These are phyloP conservation scores for Saccharomycopsis hybrid DNA, from an alignment of 1,139 yeast species.

Conservation along the genomic window DNA sequence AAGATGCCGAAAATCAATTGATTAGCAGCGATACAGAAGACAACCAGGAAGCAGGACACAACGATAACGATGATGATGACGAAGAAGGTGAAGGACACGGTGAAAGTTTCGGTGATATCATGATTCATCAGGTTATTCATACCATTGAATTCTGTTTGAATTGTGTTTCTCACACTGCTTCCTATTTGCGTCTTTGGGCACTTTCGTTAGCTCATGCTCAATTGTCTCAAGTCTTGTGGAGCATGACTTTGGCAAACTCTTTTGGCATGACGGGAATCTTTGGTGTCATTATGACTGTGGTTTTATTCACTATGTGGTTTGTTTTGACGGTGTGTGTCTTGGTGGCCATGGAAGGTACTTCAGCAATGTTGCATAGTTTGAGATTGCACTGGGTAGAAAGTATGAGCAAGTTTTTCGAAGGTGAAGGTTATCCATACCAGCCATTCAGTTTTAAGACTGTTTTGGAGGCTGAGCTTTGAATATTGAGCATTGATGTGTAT, in stretches of 20 bases:
- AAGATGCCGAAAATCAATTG: constrained; percentile 23
- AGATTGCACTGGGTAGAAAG: constrained; percentile 87
- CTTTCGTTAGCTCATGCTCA: constrained; percentile 75
- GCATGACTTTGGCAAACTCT: constrained; percentile 63
- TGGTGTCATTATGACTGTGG: constrained; percentile 48
- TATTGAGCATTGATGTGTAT: not conserved
- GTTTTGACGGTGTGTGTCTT: constrained; percentile 63
- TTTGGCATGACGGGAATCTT: constrained; percentile 43
- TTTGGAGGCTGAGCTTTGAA: constrained; percentile 6
- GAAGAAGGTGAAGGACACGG: constrained; percentile 46
- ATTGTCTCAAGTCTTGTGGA: constrained; percentile 67
- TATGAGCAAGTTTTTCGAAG: constrained; percentile 80
- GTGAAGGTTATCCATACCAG: constrained; percentile 67
- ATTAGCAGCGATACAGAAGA: constrained; percentile 3
- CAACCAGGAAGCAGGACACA: constrained; percentile 25
- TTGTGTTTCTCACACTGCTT: constrained; percentile 76
- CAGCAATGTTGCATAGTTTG: constrained; percentile 80
- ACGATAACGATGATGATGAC: constrained; percentile 33
- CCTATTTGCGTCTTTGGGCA: constrained; percentile 75
- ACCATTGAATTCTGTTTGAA: constrained; percentile 75
- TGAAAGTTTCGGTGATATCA: constrained; percentile 63
- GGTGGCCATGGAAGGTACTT: constrained; percentile 81
- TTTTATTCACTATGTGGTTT: constrained; percentile 76
- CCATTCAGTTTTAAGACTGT: constrained; percentile 52
- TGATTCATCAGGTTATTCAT: constrained; percentile 76